Conservation (phyloP, 345 rosid species). For the Sisymbrium altissimum region DNA sequence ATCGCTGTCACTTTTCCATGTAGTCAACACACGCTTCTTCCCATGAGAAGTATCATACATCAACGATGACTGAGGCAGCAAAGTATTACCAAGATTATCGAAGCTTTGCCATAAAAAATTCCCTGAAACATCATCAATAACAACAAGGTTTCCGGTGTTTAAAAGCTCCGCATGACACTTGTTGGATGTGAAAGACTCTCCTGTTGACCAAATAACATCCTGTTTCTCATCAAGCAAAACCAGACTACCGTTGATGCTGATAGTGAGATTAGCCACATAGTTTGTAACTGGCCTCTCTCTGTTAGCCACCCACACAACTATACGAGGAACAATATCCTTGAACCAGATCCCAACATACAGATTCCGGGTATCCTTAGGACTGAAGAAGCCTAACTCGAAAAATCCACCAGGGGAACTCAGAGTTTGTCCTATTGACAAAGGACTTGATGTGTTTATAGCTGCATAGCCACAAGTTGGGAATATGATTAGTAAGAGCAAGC, state of each 20-base stretch:
- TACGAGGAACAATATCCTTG: conserved; percentile 22
- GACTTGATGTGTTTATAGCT: conserved; percentile 24
- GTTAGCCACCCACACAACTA: conserved; percentile 40
- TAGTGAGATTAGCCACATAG: conserved; percentile 8
- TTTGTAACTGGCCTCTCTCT: conserved; percentile 17
- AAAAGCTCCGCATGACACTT: conserved; percentile 20
- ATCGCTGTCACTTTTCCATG: conserved; percentile 27
- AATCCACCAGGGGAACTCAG: conserved; percentile 23
- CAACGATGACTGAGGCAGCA: conserved; percentile 27
- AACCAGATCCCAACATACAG: conserved; percentile 48
- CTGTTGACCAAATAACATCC: conserved; percentile 25
- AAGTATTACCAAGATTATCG: conserved; percentile 26
- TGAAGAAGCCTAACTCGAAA: conserved; percentile 42
- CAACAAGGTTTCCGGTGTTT: conserved; percentile 28
- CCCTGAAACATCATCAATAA: conserved; percentile 22
- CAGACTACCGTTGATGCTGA: conserved; percentile 24
- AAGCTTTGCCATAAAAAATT: conserved; percentile 27
- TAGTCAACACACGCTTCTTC: conserved; percentile 18
- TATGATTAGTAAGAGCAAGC: conserved; percentile 3
- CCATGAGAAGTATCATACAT: conserved; percentile 15
- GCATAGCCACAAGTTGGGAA: conserved; percentile 17
- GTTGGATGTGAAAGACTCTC: background rate
- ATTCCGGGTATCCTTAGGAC: conserved; percentile 20
- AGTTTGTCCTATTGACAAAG: conserved; percentile 31
- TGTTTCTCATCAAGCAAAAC: conserved; percentile 7